Percentiles rank a stretch among this genome's conserved stretches.
These are phyloP conservation scores for Paramecium sexaurelia DNA, from an alignment of 73 alveolate species.

Conservation along the genomic window DNA sequence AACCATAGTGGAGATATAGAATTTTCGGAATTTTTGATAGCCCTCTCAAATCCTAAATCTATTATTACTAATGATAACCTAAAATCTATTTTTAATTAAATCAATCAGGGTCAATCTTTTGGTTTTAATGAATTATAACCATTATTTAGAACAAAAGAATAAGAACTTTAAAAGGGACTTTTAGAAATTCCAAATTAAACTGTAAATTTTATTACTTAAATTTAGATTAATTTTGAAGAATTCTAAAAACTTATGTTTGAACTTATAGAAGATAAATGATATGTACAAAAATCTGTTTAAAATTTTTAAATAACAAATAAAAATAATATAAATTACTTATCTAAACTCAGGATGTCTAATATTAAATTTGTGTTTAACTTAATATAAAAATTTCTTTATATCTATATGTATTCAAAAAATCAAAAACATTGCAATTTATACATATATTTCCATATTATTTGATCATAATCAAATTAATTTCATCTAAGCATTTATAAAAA, in stretches of 20 bases:
- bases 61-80: not conserved
- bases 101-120: not conserved
- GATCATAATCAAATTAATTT: too few relatives aligned
- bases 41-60: not conserved
- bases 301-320: not conserved
- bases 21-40: not conserved
- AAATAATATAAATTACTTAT: not conserved
- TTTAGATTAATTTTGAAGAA: not conserved
- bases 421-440: too few relatives aligned
- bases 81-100: not conserved
- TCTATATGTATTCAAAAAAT: too few relatives aligned
- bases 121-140: not conserved
- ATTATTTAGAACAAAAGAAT: not conserved
- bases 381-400: too few relatives aligned
- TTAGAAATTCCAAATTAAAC: not conserved
- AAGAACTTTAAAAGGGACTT: not conserved
- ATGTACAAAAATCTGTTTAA: not conserved
- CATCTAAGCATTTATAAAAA: too few relatives aligned
- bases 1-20: conserved; percentile 24
- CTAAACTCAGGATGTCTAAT: not conserved
- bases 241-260: not conserved
- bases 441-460: too few relatives aligned
- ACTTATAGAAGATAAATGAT: not conserved
- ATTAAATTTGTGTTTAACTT: not conserved
- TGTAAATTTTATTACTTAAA: not conserved